Conservation (phyloP, 2,329 filamentous ascomycete species). For the Nemania sp. region DNA sequence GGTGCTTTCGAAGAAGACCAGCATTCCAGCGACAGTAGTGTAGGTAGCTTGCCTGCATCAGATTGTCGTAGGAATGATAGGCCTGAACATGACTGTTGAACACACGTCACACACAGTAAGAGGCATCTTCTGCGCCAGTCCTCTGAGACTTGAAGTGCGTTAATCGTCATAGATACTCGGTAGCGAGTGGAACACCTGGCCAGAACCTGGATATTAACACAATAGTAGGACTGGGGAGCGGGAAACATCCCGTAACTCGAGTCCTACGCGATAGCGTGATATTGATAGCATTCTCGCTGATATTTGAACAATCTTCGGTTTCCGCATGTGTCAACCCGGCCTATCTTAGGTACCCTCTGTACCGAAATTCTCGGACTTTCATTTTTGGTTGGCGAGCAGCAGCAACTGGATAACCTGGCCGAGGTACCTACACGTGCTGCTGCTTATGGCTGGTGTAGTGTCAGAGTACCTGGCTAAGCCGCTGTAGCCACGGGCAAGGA, state of each 20-base stretch:
- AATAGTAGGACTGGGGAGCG: neutral
- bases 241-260: neutral
- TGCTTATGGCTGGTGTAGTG: too few species aligned
- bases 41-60: neutral
- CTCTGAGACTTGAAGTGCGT: neutral
- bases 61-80: neutral
- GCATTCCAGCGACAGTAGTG: neutral
- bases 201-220: neutral
- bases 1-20: neutral
- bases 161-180: neutral
- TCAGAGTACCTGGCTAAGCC: too few species aligned
- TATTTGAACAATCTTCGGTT: slow-evolving; percentile 17
- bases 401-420: neutral
- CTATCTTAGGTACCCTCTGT: neutral
- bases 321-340: slow-evolving; percentile 10
- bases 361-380: slow-evolving; percentile 16
- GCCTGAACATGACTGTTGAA: neutral
- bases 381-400: slow-evolving; percentile 13
- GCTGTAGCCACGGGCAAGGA: too few species aligned
- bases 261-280: slow-evolving; percentile 2
- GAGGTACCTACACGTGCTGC: neutral
- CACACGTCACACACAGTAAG: neutral
- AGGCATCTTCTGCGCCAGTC: neutral
- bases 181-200: neutral
- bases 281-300: slow-evolving; percentile 2